A percentile compares a stretch with the other conserved stretches of the same genome.
These are phyloP conservation scores for Ramularia collo-cygni DNA, from an alignment of 2,329 filamentous ascomycete species.

Conservation along the genomic window DNA sequence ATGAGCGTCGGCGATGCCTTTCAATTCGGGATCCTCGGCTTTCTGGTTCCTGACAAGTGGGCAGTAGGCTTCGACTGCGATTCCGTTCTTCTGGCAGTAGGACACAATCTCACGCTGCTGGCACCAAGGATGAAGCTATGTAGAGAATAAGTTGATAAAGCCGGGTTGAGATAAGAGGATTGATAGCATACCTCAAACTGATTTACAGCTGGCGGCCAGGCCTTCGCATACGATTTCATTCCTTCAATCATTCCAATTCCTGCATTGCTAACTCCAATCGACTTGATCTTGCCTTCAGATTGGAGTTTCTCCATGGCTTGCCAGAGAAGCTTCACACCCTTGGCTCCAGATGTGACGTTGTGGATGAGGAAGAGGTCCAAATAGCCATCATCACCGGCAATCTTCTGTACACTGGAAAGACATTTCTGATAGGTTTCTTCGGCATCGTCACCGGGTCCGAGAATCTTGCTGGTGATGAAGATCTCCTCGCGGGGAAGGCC, in stretches of 20 bases:
- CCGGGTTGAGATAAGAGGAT: slow-evolving; percentile 1
- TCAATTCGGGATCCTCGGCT: slow-evolving; percentile 60
- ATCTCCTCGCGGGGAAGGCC: slow-evolving; percentile 52
- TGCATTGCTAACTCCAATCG: slow-evolving; percentile 69
- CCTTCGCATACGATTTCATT: slow-evolving; percentile 57
- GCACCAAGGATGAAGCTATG: slow-evolving; percentile 63
- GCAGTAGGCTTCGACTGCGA: slow-evolving; percentile 58
- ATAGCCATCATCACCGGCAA: slow-evolving; percentile 53
- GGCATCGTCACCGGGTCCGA: slow-evolving; percentile 45
- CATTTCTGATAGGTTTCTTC: slow-evolving; percentile 55
- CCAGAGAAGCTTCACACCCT: slow-evolving; percentile 58
- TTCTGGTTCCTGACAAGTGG: slow-evolving; percentile 65
- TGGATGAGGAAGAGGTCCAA: slow-evolving; percentile 68
- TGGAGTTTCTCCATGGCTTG: slow-evolving; percentile 56
- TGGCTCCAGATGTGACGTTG: slow-evolving; percentile 50
- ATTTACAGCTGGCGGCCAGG: slow-evolving; percentile 65
- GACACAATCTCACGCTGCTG: slow-evolving; percentile 55
- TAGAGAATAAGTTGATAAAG: slow-evolving; percentile 5
- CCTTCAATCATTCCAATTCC: slow-evolving; percentile 62
- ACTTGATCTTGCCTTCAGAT: slow-evolving; percentile 53
- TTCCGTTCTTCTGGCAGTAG: slow-evolving; percentile 53
- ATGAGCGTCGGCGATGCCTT: slow-evolving; percentile 62
- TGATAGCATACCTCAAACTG: slow-evolving; percentile 59
- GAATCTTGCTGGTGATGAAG: slow-evolving; percentile 66
- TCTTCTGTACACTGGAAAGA: slow-evolving; percentile 56